Evolutionary conservation across 805 yeast genomes (phyloP).

Genomic region (Ogataea degrootiae): DNA sequence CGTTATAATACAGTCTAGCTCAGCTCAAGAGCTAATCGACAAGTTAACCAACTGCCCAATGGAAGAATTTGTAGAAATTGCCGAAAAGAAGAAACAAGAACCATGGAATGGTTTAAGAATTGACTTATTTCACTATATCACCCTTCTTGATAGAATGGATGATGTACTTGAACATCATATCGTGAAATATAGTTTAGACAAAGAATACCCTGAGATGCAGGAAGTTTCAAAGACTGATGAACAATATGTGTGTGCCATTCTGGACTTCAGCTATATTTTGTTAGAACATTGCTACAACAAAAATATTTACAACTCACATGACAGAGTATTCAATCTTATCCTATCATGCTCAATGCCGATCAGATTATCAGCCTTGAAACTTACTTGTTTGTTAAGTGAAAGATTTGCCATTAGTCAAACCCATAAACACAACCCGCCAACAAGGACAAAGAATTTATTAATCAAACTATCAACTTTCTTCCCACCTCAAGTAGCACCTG

Average conservation of each 20-base stretch:
- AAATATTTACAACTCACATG: slow-evolving; percentile 61
- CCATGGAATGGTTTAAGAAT: slow-evolving; percentile 32
- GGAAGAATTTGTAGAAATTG: slow-evolving; percentile 17
- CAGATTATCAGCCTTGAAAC: slow-evolving; percentile 52
- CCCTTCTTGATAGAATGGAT: slow-evolving; percentile 73
- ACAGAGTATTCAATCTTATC: slow-evolving; percentile 53
- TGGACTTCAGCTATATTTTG: slow-evolving; percentile 57
- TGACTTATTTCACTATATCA: slow-evolving; percentile 70
- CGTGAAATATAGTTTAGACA: slow-evolving; percentile 47
- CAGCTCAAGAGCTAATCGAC: slow-evolving; percentile 13
- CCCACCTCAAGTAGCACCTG: slow-evolving; percentile 34
- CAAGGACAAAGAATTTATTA: slow-evolving; percentile 39
- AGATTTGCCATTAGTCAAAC: slow-evolving; percentile 46
- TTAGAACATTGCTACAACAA: slow-evolving; percentile 68
- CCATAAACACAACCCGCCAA: slow-evolving; percentile 39
- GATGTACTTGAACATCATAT: slow-evolving; percentile 52
- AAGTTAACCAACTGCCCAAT: slow-evolving; percentile 12
- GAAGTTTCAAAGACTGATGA: slow-evolving; percentile 45
- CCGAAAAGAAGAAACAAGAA: slow-evolving; percentile 16
- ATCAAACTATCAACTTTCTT: slow-evolving; percentile 44
- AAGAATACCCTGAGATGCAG: slow-evolving; percentile 41
- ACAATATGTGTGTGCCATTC: slow-evolving; percentile 41
- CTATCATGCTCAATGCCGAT: slow-evolving; percentile 57
- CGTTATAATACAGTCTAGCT: slow-evolving; percentile 11
- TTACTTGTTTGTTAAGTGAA: slow-evolving; percentile 52